Percentiles rank a stretch among this genome's conserved stretches.
These are phyloP conservation scores for Ganoderma lingzhi DNA, from an alignment of 1,284 basidiomycete species.

Conservation along the genomic window DNA sequence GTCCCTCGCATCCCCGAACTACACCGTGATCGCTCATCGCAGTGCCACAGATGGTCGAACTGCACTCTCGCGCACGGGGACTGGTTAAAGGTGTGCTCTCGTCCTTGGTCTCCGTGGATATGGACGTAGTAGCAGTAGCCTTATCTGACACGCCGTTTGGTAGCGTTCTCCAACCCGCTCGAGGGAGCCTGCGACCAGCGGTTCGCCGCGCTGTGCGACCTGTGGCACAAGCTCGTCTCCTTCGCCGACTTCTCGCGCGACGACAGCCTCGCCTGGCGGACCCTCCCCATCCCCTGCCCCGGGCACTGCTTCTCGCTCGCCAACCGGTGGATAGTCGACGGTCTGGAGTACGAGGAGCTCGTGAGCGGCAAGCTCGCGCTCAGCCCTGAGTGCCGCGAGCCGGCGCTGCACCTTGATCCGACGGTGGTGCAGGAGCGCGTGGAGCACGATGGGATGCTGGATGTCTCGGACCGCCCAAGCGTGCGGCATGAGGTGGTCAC, in stretches of 20 bases:
- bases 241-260: conserved; percentile 2
- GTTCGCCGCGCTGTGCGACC: not conserved
- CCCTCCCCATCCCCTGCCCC: not conserved
- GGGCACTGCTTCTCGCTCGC: not conserved
- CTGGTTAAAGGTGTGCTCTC: not conserved
- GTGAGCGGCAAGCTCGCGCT: not conserved
- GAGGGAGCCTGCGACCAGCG: not conserved
- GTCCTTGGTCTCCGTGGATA: not conserved
- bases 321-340: not conserved
- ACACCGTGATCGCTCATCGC: no score
- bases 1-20: not conserved
- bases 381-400: not conserved
- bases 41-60: not conserved
- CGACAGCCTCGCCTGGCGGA: not conserved
- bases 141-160: not conserved
- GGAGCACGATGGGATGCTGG: not conserved
- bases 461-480: not conserved
- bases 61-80: not conserved
- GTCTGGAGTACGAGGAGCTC: not conserved
- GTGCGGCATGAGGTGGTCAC: not conserved
- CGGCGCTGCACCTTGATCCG: not conserved
- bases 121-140: not conserved
- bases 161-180: not conserved
- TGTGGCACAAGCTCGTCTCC: conserved; percentile 2
- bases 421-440: not conserved